phyloP scores from a whole-genome alignment of 2,329 filamentous ascomycete genomes.

The Cercospora beticola region DNA sequence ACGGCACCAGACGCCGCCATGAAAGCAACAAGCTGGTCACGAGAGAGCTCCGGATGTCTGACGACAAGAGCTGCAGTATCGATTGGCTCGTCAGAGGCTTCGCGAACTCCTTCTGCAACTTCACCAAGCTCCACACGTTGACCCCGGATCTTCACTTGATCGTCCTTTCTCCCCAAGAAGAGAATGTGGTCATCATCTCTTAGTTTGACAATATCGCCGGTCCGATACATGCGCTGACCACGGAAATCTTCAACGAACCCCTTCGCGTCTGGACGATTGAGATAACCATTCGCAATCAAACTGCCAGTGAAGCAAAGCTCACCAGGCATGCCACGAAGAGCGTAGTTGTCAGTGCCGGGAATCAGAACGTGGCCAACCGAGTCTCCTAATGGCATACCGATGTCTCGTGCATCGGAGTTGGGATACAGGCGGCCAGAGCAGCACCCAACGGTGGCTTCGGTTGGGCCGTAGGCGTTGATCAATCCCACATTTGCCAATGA shows the following conservation, averaged over 20 bases:
- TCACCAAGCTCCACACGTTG: conserved; percentile 75
- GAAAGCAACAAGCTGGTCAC: conserved; percentile 20
- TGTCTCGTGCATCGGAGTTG: conserved; percentile 18
- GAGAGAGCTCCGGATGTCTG: conserved; percentile 19
- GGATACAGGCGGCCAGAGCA: conserved; percentile 12
- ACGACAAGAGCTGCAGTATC: conserved; percentile 20
- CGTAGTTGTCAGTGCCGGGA: conserved; percentile 17
- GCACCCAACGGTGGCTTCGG: conserved; percentile 22
- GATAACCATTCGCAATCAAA: conserved; percentile 24
- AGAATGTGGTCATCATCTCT: conserved; percentile 22
- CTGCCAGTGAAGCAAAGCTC: conserved; percentile 25
- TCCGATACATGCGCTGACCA: conserved; percentile 21
- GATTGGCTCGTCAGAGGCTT: conserved; percentile 8
- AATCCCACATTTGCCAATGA: conserved; percentile 14
- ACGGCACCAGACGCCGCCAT: conserved; percentile 2
- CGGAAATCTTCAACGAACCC: conserved; percentile 18
- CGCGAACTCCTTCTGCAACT: conserved; percentile 45
- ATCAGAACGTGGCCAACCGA: conserved; percentile 20
- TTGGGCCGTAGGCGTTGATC: conserved; percentile 28
- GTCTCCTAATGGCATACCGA: conserved; percentile 21
- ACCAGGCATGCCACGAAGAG: conserved; percentile 20
- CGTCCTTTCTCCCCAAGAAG: conserved; percentile 69
- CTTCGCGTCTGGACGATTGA: conserved; percentile 23
- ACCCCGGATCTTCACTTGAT: conserved; percentile 75
- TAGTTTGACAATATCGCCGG: conserved; percentile 40